Evolutionary conservation across 768 basidiomycete genomes (phyloP).

Genomic region (Lentinula raphanica): DNA sequence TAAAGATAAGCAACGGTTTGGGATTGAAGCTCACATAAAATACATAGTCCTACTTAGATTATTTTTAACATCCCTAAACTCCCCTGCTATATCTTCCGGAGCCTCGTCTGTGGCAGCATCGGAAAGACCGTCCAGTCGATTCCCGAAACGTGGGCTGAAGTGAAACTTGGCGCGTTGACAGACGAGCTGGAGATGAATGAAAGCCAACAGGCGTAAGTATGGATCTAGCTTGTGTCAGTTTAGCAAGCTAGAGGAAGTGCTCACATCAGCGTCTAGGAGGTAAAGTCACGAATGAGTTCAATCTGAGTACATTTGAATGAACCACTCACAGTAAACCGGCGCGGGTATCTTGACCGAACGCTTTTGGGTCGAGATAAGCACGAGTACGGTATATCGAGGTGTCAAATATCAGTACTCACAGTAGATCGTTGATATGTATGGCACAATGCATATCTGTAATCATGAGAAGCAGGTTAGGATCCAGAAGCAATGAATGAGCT

Average conservation of each 20-base stretch:
- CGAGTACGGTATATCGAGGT: not conserved
- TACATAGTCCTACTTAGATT: constrained; percentile 25
- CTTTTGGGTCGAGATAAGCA: not conserved
- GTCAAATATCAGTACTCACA: constrained; percentile 18
- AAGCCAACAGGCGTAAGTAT: too few relatives aligned
- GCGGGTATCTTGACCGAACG: constrained; percentile 65
- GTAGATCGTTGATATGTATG: constrained; percentile 68
- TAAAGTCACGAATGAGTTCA: too few relatives aligned
- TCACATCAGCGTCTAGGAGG: constrained; percentile 49
- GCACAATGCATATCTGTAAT: constrained; percentile 40
- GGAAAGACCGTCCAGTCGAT: constrained; percentile 29
- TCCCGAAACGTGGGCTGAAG: constrained; percentile 31
- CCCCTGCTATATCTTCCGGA: constrained; percentile 17
- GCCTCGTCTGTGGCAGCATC: constrained; percentile 22
- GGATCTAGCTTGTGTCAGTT: too few relatives aligned
- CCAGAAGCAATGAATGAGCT: too few relatives aligned
- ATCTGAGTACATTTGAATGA: not conserved
- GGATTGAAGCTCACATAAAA: constrained; percentile 28
- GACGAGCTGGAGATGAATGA: constrained; percentile 34
- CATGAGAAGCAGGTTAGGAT: not conserved
- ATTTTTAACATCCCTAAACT: constrained; percentile 26
- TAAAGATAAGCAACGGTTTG: too few relatives aligned
- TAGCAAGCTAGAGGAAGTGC: constrained; percentile 12
- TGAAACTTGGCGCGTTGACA: constrained; percentile 51
- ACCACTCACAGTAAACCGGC: constrained; percentile 59